Percentiles rank a stretch among this genome's conserved stretches.
phyloP scores from a whole-genome alignment of 23 red algal species.

The Pyropia yezoensis region DNA sequence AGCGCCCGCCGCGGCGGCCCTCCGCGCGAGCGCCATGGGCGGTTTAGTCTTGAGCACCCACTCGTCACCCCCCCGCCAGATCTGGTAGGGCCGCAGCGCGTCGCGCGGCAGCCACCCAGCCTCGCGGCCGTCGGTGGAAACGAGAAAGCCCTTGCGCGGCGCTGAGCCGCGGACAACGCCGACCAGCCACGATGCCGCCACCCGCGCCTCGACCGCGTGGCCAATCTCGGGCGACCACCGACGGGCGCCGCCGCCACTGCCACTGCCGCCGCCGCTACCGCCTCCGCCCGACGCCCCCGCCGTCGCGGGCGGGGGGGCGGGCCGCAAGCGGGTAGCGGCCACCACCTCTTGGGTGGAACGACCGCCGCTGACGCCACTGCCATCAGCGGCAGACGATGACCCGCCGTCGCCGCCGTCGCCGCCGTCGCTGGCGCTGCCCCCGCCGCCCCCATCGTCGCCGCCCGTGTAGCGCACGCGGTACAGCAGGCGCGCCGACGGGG shows the following conservation, averaged over 20 bases:
- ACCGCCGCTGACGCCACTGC: too few relatives aligned
- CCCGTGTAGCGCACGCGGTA: too few relatives aligned
- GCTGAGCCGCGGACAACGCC: slow-evolving; percentile 36
- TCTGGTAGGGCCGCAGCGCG: slow-evolving; percentile 53
- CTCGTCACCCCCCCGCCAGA: slow-evolving; percentile 46
- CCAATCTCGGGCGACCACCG: slow-evolving; percentile 61
- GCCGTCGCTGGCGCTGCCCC: too few relatives aligned
- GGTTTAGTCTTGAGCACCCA: slow-evolving; percentile 68
- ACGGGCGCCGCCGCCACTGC: neutral
- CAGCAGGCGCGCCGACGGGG: too few relatives aligned
- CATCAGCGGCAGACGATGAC: too few relatives aligned
- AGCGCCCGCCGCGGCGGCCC: neutral
- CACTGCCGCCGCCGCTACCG: slow-evolving; percentile 8
- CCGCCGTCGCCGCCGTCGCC: too few relatives aligned
- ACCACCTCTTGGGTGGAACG: too few relatives aligned
- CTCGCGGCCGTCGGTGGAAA: slow-evolving; percentile 30
- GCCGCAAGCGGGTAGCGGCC: too few relatives aligned
- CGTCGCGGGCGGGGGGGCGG: too few relatives aligned
- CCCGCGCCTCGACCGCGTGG: slow-evolving; percentile 62
- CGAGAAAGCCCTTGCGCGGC: slow-evolving; percentile 57
- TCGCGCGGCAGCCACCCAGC: slow-evolving; percentile 45
- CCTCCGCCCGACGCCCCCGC: neutral
- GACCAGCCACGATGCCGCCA: slow-evolving; percentile 38
- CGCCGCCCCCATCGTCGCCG: too few relatives aligned
- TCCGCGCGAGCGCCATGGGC: slow-evolving; percentile 3